A percentile compares a stretch with the other conserved stretches of the same genome.
phyloP scores from a whole-genome alignment of 805 yeast species.

The Lipomyces lipofer region DNA sequence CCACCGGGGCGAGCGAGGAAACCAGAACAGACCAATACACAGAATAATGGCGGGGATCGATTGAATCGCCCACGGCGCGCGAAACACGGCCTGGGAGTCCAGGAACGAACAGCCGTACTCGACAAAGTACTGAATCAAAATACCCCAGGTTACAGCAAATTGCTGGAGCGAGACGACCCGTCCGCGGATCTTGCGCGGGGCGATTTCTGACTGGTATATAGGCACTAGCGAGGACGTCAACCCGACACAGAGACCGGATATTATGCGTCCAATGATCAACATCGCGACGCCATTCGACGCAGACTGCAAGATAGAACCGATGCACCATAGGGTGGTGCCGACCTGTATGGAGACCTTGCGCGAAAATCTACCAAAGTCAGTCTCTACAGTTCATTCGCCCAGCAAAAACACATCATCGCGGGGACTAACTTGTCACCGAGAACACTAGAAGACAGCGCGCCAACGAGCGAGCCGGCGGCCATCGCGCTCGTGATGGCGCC shows the following conservation, averaged over 20 bases:
- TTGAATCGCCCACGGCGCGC: slow-evolving; percentile 64
- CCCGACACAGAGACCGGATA: slow-evolving; percentile 58
- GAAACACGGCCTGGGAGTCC: slow-evolving; percentile 53
- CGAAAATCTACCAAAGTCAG: slow-evolving; percentile 27
- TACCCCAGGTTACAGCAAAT: slow-evolving; percentile 40
- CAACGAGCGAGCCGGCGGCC: slow-evolving; percentile 65
- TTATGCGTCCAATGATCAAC: slow-evolving; percentile 48
- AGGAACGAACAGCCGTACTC: slow-evolving; percentile 47
- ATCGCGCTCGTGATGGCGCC: slow-evolving; percentile 64
- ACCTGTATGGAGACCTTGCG: slow-evolving; percentile 31
- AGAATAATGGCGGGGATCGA: slow-evolving; percentile 52
- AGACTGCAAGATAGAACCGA: slow-evolving; percentile 28
- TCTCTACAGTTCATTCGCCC: neutral
- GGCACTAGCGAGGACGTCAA: slow-evolving; percentile 57
- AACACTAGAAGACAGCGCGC: slow-evolving; percentile 52
- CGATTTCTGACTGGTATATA: slow-evolving; percentile 35
- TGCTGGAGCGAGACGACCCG: slow-evolving; percentile 40
- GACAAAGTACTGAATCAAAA: slow-evolving; percentile 39
- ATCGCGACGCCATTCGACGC: slow-evolving; percentile 41
- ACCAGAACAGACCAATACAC: slow-evolving; percentile 45
- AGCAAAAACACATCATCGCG: neutral
- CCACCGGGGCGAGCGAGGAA: slow-evolving; percentile 48
- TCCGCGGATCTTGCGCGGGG: slow-evolving; percentile 36
- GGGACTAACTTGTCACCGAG: slow-evolving; percentile 45
- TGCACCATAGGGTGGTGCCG: slow-evolving; percentile 27